Conservation (phyloP, 192 early-diverging fungal species). For the Coemansia nantahalensis region DNA sequence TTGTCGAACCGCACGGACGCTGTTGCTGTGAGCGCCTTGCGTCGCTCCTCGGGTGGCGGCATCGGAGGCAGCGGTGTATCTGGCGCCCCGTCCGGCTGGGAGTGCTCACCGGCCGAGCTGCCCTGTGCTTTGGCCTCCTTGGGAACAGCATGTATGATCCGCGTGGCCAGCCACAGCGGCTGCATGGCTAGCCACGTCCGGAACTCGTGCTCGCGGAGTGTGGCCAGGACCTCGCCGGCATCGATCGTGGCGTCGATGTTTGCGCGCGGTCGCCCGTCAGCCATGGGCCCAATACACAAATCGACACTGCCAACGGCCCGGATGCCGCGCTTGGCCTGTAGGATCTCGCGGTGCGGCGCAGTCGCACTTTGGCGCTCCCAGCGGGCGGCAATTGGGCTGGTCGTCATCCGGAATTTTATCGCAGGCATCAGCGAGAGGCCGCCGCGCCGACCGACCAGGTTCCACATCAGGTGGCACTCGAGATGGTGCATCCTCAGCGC, state of each 20-base stretch:
- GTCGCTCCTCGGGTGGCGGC: slow-evolving; percentile 27
- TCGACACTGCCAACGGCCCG: slow-evolving; percentile 17
- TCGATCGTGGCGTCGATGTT: slow-evolving; percentile 25
- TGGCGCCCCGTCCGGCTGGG: too few species aligned
- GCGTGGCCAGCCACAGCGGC: slow-evolving; percentile 44
- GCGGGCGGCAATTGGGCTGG: slow-evolving; percentile 28
- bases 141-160: slow-evolving; percentile 17
- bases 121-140: too few species aligned
- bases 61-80: not conserved
- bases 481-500: slow-evolving; percentile 32
- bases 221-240: slow-evolving; percentile 21
- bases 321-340: slow-evolving; percentile 28
- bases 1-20: slow-evolving; percentile 24
- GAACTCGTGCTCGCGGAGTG: slow-evolving; percentile 47
- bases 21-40: slow-evolving; percentile 28
- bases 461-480: slow-evolving; percentile 41
- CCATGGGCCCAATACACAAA: slow-evolving; percentile 9
- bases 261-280: slow-evolving; percentile 5
- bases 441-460: slow-evolving; percentile 2
- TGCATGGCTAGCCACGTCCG: slow-evolving; percentile 50
- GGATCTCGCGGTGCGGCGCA: slow-evolving; percentile 6
- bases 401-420: slow-evolving; percentile 31
- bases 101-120: too few species aligned
- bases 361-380: slow-evolving; percentile 18
- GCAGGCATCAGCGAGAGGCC: slow-evolving; percentile 9